Conservation (phyloP, 2,329 filamentous ascomycete genomes). For the Fusarium sp. region DNA sequence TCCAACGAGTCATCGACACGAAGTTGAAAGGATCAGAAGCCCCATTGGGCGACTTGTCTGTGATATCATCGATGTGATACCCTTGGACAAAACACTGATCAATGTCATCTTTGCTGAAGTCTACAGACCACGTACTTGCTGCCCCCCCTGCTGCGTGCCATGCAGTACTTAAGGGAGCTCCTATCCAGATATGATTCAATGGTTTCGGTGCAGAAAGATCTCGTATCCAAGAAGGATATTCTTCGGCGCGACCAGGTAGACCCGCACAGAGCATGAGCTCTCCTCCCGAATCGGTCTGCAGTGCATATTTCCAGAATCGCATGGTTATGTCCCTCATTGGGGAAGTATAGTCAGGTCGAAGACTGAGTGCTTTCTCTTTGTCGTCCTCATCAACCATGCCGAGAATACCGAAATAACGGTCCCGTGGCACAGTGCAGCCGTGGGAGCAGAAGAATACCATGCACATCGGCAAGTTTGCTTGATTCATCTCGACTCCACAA, state of each 20-base stretch:
- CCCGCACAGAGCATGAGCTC: not conserved
- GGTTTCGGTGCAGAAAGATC: not conserved
- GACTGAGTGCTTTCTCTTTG: not conserved
- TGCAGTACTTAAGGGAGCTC: not conserved
- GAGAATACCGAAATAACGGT: constrained; percentile 13
- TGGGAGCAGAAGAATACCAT: not conserved
- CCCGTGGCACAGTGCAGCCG: not conserved
- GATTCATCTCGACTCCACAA: fast-evolving
- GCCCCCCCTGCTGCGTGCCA: not conserved
- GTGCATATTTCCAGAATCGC: not conserved
- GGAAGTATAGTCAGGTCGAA: not conserved
- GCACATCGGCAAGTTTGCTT: not conserved
- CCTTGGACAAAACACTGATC: not conserved
- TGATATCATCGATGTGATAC: not conserved
- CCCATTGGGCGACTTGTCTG: not conserved
- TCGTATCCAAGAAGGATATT: constrained; percentile 7
- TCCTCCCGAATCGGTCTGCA: not conserved
- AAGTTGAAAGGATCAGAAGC: fast-evolving
- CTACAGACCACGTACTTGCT: not conserved
- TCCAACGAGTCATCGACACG: fast-evolving
- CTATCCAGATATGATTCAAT: not conserved
- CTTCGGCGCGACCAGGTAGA: not conserved
- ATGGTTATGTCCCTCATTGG: not conserved
- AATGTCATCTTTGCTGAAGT: not conserved
- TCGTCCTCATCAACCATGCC: not conserved